Evolutionary conservation across 257 asterid genomes (phyloP), one percentile per base, ranked within the genome.

Genomic region (Craterostigma plantagineum): DNA sequence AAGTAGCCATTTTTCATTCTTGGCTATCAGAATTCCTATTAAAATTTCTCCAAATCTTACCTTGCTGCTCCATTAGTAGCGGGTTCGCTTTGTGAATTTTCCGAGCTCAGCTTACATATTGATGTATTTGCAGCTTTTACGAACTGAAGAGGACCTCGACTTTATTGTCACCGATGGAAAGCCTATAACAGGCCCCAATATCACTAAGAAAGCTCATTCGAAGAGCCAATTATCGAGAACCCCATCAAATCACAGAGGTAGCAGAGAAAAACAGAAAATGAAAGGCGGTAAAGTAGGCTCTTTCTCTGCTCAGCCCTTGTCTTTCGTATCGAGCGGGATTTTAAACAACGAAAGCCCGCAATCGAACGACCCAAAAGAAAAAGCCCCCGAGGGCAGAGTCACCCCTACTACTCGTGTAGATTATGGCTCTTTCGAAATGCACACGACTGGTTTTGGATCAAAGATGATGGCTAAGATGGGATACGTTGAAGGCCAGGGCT

Each of bases 391-490:
- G 53, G 61, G 18, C 37, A 72, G 68, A 56, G 41, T 18, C 15
- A 55, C 15, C n/a, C 42, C 74, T 14, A 56, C n/a, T n/a, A n/a
- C 42, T 49, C 45, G 76, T 13, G 56, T 39, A 16, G 66, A 70
- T 47, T 68, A 62, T 23, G 91, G 81, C 50, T 70, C 93, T 35
- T 90, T 90, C 36, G 98, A 90, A 67, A 43, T 72, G 79, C 98
- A 83, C 66, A 90, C 98, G 0, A 90, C 92, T 27, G 98, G 98
- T 18, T 83, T 90, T 58, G 98, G 98, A 33, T 90, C 95, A 16
- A 90, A 76, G 72, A 79, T 83, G 91, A 38, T 90, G 92, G 95
- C 95, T 36, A 90, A 82, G 69, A 83, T 83, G 98, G 98, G 98
- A 42, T 82, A 62, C 49, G 62, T 77, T 17, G 92, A 72, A 61